A percentile compares a stretch with the other conserved stretches of the same genome.
phyloP scores from a whole-genome alignment of 768 basidiomycete genomes.

The Rhodocollybia butyracea region DNA sequence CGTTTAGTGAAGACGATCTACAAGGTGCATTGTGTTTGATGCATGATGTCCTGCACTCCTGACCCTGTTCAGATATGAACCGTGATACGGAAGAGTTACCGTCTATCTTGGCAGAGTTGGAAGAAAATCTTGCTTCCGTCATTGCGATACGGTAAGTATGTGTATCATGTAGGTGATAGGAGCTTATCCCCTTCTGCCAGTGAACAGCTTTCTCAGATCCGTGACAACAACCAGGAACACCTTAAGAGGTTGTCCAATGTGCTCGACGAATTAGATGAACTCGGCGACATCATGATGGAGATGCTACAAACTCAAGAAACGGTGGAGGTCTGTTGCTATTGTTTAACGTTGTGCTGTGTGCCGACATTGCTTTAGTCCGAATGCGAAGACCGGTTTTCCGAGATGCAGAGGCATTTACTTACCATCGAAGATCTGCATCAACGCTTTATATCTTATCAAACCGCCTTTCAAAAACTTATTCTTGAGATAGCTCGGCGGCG shows the following conservation, averaged over 20 bases:
- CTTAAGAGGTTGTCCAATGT: constrained; percentile 46
- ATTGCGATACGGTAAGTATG: constrained; percentile 53
- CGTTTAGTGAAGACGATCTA: constrained; percentile 65
- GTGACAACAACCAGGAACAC: constrained; percentile 41
- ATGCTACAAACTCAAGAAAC: constrained; percentile 69
- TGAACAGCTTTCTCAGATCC: constrained; percentile 51
- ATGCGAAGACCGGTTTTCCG: constrained; percentile 49
- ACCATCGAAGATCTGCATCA: constrained; percentile 63
- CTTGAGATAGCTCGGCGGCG: constrained; percentile 69
- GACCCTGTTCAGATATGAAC: constrained; percentile 60
- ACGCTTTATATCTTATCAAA: constrained; percentile 66
- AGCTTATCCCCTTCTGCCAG: constrained; percentile 7
- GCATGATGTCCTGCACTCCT: background rate
- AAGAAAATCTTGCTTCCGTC: constrained; percentile 53
- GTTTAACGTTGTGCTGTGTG: background rate
- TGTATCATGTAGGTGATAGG: background rate
- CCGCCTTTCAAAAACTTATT: constrained; percentile 70
- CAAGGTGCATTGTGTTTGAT: constrained; percentile 42
- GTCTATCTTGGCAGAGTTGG: constrained; percentile 68
- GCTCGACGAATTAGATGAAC: constrained; percentile 68
- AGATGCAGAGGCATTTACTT: constrained; percentile 58
- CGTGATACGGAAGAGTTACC: constrained; percentile 79
- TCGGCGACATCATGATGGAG: constrained; percentile 76
- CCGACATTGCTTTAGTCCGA: constrained; percentile 33
- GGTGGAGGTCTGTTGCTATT: constrained; percentile 51